phyloP scores from a whole-genome alignment of 805 yeast species.

The Kuraishia molischiana region DNA sequence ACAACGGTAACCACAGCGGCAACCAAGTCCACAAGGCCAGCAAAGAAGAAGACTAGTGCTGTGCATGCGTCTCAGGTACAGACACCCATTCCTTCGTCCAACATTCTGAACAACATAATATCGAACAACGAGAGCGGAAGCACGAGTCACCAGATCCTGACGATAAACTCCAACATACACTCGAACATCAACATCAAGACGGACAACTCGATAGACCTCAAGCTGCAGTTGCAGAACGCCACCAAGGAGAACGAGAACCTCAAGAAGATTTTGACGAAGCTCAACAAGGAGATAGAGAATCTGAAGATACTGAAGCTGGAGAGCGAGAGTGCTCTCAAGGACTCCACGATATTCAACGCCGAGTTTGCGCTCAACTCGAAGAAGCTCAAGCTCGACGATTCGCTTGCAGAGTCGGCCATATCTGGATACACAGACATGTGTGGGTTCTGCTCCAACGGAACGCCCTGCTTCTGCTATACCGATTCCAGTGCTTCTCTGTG shows the following conservation, averaged over 20 bases:
- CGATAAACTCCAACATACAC: slow-evolving; percentile 23
- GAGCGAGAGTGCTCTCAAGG: slow-evolving; percentile 1
- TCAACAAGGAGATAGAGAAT: slow-evolving; percentile 28
- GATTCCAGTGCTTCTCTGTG: background rate
- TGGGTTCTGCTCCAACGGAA: slow-evolving; percentile 3
- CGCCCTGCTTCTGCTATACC: slow-evolving; percentile 3
- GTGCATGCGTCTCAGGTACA: no score
- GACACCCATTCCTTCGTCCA: background rate
- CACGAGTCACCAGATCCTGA: background rate
- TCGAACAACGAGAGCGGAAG: background rate
- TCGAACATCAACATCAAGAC: slow-evolving; percentile 23
- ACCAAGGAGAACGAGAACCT: slow-evolving; percentile 33
- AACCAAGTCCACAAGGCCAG: background rate
- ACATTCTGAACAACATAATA: background rate
- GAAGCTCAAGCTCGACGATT: slow-evolving; percentile 12
- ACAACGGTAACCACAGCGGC: no score
- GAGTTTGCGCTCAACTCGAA: slow-evolving; percentile 14
- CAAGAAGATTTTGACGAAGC: slow-evolving; percentile 27
- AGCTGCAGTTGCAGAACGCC: slow-evolving; percentile 28
- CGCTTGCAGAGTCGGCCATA: slow-evolving; percentile 4
- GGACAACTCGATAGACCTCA: slow-evolving; percentile 20
- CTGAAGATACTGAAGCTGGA: slow-evolving; percentile 16
- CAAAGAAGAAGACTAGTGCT: background rate
- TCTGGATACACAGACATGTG: slow-evolving; percentile 1
- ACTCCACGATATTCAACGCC: background rate